Percentiles rank a stretch among this genome's conserved stretches.
Conservation (phyloP, 108 stramenopile genomes). For the Pseudonitzschia pungens region DNA sequence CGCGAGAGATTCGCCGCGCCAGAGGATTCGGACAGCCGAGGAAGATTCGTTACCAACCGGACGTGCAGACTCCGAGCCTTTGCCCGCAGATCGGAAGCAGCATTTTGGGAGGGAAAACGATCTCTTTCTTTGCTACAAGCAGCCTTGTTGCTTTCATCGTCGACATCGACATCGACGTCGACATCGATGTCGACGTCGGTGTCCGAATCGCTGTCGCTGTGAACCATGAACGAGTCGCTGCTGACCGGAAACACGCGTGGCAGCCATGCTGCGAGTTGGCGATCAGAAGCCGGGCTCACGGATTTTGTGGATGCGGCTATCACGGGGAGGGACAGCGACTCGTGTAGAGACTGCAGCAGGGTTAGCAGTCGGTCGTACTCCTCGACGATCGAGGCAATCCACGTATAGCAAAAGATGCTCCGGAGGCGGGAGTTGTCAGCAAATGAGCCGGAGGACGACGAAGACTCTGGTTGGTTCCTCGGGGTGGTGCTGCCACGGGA, state of each 20-base stretch:
- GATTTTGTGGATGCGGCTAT: too few relatives aligned
- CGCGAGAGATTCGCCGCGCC: neutral
- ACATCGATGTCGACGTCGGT: neutral
- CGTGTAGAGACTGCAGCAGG: neutral
- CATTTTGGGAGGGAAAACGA: too few relatives aligned
- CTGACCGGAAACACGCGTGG: neutral
- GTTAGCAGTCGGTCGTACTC: conserved; percentile 22
- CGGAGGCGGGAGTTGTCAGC: conserved; percentile 24
- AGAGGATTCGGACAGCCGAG: neutral
- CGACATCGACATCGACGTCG: too few relatives aligned
- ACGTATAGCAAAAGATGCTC: conserved; percentile 78
- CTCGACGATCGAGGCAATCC: conserved; percentile 53
- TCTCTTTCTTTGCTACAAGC: too few relatives aligned
- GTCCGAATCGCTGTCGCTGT: conserved; percentile 1
- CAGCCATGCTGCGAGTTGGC: neutral
- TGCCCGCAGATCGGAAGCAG: neutral
- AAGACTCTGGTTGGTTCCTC: too few relatives aligned
- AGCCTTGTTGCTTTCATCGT: neutral
- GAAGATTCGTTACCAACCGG: neutral
- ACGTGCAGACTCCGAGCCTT: neutral
- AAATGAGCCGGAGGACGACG: neutral
- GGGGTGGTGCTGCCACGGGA: too few relatives aligned
- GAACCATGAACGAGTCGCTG: neutral
- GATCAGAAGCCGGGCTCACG: neutral
- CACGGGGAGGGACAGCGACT: neutral